Conservation (phyloP, 805 yeast species). For the Wickerhamomyces tratensis region DNA sequence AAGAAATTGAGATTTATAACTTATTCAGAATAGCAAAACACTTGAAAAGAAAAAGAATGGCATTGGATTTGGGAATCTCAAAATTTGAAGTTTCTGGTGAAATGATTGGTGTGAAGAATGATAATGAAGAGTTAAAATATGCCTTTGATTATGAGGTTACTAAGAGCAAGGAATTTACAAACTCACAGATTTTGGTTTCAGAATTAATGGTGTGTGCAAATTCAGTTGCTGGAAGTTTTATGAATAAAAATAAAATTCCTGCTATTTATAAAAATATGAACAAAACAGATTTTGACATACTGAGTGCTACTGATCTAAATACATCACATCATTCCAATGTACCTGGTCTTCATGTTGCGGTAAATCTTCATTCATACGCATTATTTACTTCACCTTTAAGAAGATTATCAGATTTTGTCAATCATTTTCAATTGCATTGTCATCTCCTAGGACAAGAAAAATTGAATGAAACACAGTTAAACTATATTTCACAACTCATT, state of each 20-base stretch:
- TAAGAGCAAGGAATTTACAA: constrained; percentile 20
- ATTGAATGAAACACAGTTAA: background rate
- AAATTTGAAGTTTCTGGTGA: constrained; percentile 20
- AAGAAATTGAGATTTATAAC: constrained; percentile 7
- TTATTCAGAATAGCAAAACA: constrained; percentile 5
- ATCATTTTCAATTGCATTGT: constrained; percentile 64
- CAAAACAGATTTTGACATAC: constrained; percentile 8
- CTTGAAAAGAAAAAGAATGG: constrained; percentile 4
- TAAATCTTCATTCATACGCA: constrained; percentile 55
- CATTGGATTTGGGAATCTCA: constrained; percentile 31
- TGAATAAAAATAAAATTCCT: constrained; percentile 33
- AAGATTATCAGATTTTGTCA: constrained; percentile 69
- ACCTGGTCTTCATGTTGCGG: constrained; percentile 44
- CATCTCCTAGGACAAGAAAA: background rate
- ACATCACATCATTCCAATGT: constrained; percentile 39
- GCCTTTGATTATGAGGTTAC: constrained; percentile 8
- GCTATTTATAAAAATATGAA: constrained; percentile 35
- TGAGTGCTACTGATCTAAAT: constrained; percentile 14
- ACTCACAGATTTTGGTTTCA: constrained; percentile 60
- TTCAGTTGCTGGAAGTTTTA: constrained; percentile 41
- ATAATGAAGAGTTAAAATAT: background rate
- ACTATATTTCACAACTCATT: background rate
- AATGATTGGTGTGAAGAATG: background rate
- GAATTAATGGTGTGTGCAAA: constrained; percentile 83
- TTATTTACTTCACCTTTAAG: constrained; percentile 87